Percentiles rank a stretch among this genome's conserved stretches.
Conservation (phyloP, 108 stramenopile species). For the Skeletonema costatum region DNA sequence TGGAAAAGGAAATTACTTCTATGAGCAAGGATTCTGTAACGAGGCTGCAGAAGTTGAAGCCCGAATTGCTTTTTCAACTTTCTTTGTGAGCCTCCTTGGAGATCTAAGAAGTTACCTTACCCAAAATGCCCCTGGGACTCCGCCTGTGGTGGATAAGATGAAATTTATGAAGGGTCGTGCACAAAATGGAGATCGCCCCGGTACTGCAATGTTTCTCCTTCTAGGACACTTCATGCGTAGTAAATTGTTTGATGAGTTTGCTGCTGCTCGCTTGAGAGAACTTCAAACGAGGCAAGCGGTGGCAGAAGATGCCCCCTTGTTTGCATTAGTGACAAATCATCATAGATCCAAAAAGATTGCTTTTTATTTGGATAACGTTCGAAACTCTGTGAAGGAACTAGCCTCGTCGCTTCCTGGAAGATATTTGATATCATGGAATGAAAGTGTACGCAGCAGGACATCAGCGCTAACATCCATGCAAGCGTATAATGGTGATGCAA, state of each 20-base stretch:
- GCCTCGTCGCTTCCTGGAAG: constrained; percentile 28
- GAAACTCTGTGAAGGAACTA: constrained; percentile 37
- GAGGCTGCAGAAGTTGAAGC: constrained; percentile 52
- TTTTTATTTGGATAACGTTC: constrained; percentile 33
- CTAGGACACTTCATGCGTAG: constrained; percentile 29
- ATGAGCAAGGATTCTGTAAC: constrained; percentile 37
- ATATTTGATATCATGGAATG: constrained; percentile 33
- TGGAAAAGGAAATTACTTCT: constrained; percentile 40
- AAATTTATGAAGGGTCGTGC: constrained; percentile 46
- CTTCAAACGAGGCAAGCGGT: constrained; percentile 27
- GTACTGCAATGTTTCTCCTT: constrained; percentile 46
- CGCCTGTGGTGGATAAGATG: constrained; percentile 41
- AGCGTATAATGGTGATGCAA: constrained; percentile 36
- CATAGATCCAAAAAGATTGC: constrained; percentile 49
- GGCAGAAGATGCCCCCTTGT: constrained; percentile 49
- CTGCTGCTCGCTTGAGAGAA: constrained; percentile 30
- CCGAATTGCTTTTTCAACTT: constrained; percentile 42
- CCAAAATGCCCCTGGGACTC: constrained; percentile 20
- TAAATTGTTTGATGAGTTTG: constrained; percentile 38
- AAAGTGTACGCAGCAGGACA: constrained; percentile 34
- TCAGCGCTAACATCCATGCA: constrained; percentile 50
- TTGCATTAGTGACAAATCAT: constrained; percentile 30
- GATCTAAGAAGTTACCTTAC: constrained; percentile 47
- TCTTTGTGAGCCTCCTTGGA: constrained; percentile 50
- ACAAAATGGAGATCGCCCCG: constrained; percentile 30